Conservation (phyloP, 2,329 filamentous ascomycete species). For the Sporothrix inflata region DNA sequence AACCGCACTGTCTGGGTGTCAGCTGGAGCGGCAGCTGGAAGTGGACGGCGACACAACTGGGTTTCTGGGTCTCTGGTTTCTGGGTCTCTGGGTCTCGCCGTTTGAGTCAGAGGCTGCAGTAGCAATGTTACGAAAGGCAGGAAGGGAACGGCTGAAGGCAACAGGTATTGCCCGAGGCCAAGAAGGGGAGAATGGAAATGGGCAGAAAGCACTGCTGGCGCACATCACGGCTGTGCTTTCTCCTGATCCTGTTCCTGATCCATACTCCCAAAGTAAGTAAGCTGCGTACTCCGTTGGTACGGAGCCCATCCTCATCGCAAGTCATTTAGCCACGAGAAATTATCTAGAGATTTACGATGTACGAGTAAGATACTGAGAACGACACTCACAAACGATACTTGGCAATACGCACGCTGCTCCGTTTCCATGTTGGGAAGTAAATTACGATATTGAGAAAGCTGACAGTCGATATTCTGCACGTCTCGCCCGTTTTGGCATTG, state of each 20-base stretch:
- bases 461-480: conserved; percentile 3
- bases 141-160: conserved; percentile 10
- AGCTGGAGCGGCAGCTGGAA: not conserved
- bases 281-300: not conserved
- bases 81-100: not conserved
- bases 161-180: not conserved
- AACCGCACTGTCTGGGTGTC: not conserved
- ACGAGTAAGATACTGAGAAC: not conserved
- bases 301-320: not conserved
- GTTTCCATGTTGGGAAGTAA: conserved; percentile 10
- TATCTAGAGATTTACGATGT: too few relatives aligned
- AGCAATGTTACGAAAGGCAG: not conserved
- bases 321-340: not conserved
- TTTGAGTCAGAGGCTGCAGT: conserved; percentile 5
- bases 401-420: not conserved
- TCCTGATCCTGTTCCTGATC: not conserved
- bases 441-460: not conserved
- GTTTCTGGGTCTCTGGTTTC: not conserved
- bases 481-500: not conserved
- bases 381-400: not conserved
- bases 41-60: not conserved
- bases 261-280: not conserved
- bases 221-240: not conserved
- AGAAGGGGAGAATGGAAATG: not conserved
- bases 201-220: not conserved